Evolutionary conservation across 1,284 basidiomycete genomes (phyloP).

Genomic region (Tilletia horrida): DNA sequence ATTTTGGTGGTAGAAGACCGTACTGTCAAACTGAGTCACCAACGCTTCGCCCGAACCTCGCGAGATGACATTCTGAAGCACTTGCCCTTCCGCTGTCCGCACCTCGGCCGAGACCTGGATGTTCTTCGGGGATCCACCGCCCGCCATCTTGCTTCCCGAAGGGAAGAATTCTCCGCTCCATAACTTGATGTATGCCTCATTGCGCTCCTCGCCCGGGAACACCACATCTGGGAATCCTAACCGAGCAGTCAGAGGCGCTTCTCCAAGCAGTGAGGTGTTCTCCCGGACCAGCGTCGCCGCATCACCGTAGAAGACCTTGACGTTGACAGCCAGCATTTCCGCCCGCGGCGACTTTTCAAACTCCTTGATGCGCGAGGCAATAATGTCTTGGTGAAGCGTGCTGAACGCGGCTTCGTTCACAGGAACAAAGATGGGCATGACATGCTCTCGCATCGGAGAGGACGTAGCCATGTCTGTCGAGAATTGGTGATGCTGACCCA

Average conservation of each 20-base stretch:
- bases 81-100: slow-evolving; percentile 70
- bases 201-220: slow-evolving; percentile 84
- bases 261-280: slow-evolving; percentile 80
- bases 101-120: slow-evolving; percentile 88
- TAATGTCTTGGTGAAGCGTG: slow-evolving; percentile 91
- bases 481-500: slow-evolving; percentile 65
- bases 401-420: slow-evolving; percentile 78
- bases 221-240: slow-evolving; percentile 97
- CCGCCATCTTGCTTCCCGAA: slow-evolving; percentile 40
- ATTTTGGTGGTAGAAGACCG: slow-evolving; percentile 62
- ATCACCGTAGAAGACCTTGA: slow-evolving; percentile 83
- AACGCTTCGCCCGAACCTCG: slow-evolving; percentile 80
- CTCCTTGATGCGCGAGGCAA: slow-evolving; percentile 72
- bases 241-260: slow-evolving; percentile 74
- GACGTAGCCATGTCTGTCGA: slow-evolving; percentile 60
- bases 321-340: slow-evolving; percentile 78
- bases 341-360: slow-evolving; percentile 83
- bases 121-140: slow-evolving; percentile 58
- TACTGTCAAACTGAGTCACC: slow-evolving; percentile 77
- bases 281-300: slow-evolving; percentile 71
- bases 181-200: slow-evolving; percentile 81
- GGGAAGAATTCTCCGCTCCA: slow-evolving; percentile 52
- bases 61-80: slow-evolving; percentile 71
- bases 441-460: slow-evolving; percentile 63
- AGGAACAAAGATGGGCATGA: slow-evolving; percentile 84